A percentile compares a stretch with the other conserved stretches of the same genome.
Conservation (phyloP, 2,329 filamentous ascomycete genomes). For the Cytospora schulzeri region DNA sequence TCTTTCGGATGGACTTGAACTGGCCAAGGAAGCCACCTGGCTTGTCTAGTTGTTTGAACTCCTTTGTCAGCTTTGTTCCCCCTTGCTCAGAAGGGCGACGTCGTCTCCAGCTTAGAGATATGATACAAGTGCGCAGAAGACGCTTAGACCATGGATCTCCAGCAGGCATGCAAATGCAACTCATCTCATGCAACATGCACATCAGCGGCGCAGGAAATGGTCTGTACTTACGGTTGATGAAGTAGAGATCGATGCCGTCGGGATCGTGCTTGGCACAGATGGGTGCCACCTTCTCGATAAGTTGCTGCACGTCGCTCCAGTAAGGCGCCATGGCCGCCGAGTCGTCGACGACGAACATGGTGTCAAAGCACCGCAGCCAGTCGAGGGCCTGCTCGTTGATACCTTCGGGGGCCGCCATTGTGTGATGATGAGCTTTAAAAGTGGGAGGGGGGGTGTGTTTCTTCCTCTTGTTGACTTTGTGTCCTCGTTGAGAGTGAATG, state of each 20-base stretch:
- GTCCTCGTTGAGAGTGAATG: background rate
- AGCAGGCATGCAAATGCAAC: background rate
- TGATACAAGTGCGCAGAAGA: background rate
- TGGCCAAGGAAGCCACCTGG: conserved; percentile 20
- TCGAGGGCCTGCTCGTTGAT: conserved; percentile 22
- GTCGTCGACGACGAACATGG: conserved; percentile 21
- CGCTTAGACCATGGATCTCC: background rate
- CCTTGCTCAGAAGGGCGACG: background rate
- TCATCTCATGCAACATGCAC: background rate
- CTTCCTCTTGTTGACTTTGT: background rate
- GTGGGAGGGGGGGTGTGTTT: background rate
- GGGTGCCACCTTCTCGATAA: conserved; percentile 19
- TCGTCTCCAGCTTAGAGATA: background rate
- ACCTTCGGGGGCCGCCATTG: conserved; percentile 17
- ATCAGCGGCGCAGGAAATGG: background rate
- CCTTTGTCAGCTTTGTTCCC: background rate
- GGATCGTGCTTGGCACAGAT: conserved; percentile 20
- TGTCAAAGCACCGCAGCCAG: conserved; percentile 21
- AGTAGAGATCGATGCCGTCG: conserved; percentile 21
- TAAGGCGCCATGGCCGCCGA: conserved; percentile 18
- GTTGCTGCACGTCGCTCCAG: conserved; percentile 16
- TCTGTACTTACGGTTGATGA: conserved; percentile 11
- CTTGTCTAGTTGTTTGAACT: conserved; percentile 8
- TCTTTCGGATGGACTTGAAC: conserved; percentile 28
- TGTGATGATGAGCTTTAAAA: background rate